Conservation (phyloP, 148 eudicot genomes). For the Fagopyrum tataricum region DNA sequence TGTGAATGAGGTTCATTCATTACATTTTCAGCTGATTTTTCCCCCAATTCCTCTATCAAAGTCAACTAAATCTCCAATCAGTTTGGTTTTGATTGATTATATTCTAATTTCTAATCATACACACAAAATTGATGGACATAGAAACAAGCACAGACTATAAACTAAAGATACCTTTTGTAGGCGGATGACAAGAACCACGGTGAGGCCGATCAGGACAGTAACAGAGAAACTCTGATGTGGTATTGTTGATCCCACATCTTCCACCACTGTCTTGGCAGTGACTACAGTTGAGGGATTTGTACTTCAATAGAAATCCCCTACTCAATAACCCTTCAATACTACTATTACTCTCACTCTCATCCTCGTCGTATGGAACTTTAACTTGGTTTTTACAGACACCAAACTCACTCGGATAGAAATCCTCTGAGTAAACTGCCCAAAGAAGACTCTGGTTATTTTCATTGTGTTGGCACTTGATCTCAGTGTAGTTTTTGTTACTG, state of each 20-base stretch:
- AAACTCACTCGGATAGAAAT: neutral
- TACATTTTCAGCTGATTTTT: too few species aligned
- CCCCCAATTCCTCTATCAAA: too few species aligned
- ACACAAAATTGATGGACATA: too few species aligned
- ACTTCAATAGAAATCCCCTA: neutral
- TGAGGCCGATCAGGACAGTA: slow-evolving; percentile 8
- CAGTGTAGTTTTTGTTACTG: neutral
- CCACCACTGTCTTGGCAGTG: slow-evolving; percentile 7
- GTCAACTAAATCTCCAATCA: too few species aligned
- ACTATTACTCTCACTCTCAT: neutral
- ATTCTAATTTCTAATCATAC: too few species aligned
- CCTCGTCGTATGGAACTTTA: slow-evolving; percentile 2
- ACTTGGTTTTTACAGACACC: neutral
- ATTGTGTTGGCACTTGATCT: neutral
- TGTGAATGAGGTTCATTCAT: too few species aligned
- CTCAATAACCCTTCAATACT: neutral
- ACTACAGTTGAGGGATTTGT: neutral
- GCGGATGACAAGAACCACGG: neutral
- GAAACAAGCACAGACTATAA: too few species aligned
- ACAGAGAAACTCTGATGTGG: neutral
- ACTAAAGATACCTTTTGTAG: too few species aligned
- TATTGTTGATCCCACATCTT: slow-evolving; percentile 1
- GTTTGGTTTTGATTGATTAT: too few species aligned
- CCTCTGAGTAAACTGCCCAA: neutral
- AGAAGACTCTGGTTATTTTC: neutral